Evolutionary conservation across 108 stramenopile species (phyloP).

Genomic region (Pelagomonas calceolata): DNA sequence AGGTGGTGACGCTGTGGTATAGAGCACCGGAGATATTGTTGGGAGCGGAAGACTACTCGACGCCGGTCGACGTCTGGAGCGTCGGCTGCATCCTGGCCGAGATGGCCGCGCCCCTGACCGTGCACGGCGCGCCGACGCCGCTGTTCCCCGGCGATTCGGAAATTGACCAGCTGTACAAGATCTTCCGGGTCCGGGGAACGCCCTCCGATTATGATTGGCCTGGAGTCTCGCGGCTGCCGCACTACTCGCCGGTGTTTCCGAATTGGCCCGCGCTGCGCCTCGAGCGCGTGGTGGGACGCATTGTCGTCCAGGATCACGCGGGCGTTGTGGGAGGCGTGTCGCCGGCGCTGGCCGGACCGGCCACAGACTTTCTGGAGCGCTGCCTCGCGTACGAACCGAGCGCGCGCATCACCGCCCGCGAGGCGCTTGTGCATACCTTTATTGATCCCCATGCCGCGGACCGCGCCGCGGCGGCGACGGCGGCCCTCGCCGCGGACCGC

Average conservation of each 20-base stretch:
- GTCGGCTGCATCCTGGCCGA: slow-evolving; percentile 93
- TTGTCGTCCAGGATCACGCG: no score
- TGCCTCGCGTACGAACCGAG: background rate
- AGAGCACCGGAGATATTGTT: slow-evolving; percentile 86
- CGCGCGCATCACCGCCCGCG: background rate
- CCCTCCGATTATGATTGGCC: no score
- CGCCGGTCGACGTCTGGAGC: slow-evolving; percentile 92
- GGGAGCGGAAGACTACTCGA: slow-evolving; percentile 63
- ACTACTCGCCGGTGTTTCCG: no score
- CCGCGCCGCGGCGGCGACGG: no score
- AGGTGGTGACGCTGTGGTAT: slow-evolving; percentile 93
- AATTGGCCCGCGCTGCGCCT: no score
- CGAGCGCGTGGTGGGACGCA: no score
- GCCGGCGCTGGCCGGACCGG: background rate
- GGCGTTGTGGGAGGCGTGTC: no score
- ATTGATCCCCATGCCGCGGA: no score
- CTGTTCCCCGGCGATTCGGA: slow-evolving; percentile 64
- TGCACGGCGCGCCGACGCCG: no score
- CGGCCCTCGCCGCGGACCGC: no score
- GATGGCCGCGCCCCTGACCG: slow-evolving; percentile 54
- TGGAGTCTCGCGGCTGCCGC: no score
- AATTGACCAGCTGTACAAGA: slow-evolving; percentile 62
- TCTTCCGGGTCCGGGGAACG: slow-evolving; percentile 27
- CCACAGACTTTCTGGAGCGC: background rate
- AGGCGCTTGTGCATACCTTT: background rate